These are phyloP conservation scores for Arthonia radiata DNA, from an alignment of 495 filamentous ascomycete genomes.

Conservation along the genomic window DNA sequence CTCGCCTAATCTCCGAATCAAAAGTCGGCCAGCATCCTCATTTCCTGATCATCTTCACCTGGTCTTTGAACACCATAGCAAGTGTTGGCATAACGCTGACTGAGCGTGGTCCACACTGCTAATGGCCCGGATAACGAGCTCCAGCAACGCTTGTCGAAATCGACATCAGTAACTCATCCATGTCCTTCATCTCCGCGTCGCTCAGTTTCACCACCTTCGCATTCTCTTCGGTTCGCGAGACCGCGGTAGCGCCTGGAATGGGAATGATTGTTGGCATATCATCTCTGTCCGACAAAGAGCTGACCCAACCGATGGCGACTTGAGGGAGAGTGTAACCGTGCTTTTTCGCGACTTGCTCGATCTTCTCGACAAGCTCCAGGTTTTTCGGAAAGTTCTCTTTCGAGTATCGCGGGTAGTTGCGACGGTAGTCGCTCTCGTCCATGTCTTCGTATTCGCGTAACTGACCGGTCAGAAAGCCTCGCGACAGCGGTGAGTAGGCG, in stretches of 20 bases:
- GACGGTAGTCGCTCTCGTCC: constrained; percentile 29
- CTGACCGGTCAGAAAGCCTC: constrained; percentile 28
- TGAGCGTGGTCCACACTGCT: no score
- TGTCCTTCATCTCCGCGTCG: constrained; percentile 23
- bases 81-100: no score
- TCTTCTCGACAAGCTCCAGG: constrained; percentile 37
- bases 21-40: no score
- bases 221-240: constrained; percentile 25
- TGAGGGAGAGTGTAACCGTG: constrained; percentile 54
- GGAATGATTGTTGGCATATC: constrained; percentile 53
- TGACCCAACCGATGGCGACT: constrained; percentile 54
- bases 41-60: no score
- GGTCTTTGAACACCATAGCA: no score
- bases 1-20: no score
- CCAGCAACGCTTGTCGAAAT: no score
- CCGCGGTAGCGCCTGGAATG: constrained; percentile 48
- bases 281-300: constrained; percentile 24
- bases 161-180: constrained; percentile 22
- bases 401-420: constrained; percentile 34
- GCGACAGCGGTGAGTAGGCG: constrained; percentile 37
- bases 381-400: constrained; percentile 48
- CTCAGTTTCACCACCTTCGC: constrained; percentile 17
- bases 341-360: constrained; percentile 37
- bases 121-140: no score
- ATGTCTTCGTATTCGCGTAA: constrained; percentile 36